A percentile compares a stretch with the other conserved stretches of the same genome.
phyloP scores from a whole-genome alignment of 495 filamentous ascomycete species.

The Lasiosphaeris hirsuta region DNA sequence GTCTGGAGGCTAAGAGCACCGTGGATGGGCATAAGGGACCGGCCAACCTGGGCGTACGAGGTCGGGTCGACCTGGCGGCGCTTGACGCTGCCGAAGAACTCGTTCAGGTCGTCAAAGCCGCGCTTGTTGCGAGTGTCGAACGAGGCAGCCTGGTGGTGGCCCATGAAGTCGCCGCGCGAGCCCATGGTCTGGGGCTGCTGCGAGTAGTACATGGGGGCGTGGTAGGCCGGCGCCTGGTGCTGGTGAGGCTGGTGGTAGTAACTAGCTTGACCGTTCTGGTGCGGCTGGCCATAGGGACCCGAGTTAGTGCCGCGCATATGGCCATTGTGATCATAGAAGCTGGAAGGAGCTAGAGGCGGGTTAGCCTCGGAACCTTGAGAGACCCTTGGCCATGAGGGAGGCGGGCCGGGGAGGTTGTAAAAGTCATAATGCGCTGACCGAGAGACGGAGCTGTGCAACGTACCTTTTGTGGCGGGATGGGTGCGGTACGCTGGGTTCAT shows the following conservation, averaged over 20 bases:
- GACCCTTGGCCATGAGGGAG: neutral
- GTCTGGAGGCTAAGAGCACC: constrained; percentile 60
- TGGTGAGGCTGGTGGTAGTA: constrained; percentile 57
- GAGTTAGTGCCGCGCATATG: constrained; percentile 53
- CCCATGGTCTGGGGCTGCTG: constrained; percentile 49
- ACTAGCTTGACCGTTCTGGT: constrained; percentile 45
- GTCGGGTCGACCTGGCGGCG: constrained; percentile 80
- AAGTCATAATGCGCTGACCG: neutral
- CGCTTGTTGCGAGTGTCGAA: constrained; percentile 71
- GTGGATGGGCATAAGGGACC: constrained; percentile 72
- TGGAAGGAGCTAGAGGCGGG: constrained; percentile 48
- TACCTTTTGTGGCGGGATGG: constrained; percentile 54
- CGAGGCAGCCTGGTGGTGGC: constrained; percentile 50
- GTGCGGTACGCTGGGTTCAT: constrained; percentile 57
- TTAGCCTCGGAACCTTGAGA: constrained; percentile 36
- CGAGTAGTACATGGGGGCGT: constrained; percentile 59
- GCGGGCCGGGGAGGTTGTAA: neutral
- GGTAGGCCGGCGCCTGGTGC: constrained; percentile 56
- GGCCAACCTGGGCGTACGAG: constrained; percentile 77
- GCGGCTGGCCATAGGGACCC: constrained; percentile 50
- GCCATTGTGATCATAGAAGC: constrained; percentile 57
- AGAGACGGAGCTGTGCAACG: constrained; percentile 23
- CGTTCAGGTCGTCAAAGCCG: constrained; percentile 81
- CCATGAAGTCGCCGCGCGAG: constrained; percentile 43
- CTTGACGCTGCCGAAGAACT: constrained; percentile 91